These are phyloP conservation scores for Ceratocystis diversiconidia DNA, from an alignment of 2,329 filamentous ascomycete genomes.

Conservation along the genomic window DNA sequence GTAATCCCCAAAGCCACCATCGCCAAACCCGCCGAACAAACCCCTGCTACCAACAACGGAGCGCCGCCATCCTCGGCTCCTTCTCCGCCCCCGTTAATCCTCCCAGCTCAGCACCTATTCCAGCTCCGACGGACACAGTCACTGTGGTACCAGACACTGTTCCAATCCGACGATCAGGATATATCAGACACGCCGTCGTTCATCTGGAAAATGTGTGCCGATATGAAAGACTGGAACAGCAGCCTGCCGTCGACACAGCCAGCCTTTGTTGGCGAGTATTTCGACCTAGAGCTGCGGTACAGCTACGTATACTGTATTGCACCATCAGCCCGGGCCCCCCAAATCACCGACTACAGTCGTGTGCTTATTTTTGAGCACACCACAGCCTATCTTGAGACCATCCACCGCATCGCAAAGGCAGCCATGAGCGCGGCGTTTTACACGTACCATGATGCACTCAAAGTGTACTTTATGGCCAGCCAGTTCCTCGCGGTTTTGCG, in stretches of 20 bases:
- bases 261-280: constrained; percentile 54
- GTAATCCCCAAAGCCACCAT: constrained; percentile 45
- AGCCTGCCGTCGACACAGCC: constrained; percentile 54
- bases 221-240: constrained; percentile 70
- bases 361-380: constrained; percentile 75
- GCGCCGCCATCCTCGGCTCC: constrained; percentile 28
- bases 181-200: constrained; percentile 55
- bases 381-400: constrained; percentile 63
- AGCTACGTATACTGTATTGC: constrained; percentile 83
- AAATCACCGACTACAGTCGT: constrained; percentile 62
- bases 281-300: constrained; percentile 79
- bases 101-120: constrained; percentile 64
- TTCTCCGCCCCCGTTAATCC: constrained; percentile 34
- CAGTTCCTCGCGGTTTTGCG: constrained; percentile 49
- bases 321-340: constrained; percentile 58
- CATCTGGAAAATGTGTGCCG: constrained; percentile 60
- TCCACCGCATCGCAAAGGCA: constrained; percentile 52
- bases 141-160: constrained; percentile 75
- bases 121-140: constrained; percentile 77
- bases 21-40: constrained; percentile 22
- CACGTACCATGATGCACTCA: constrained; percentile 76
- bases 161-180: constrained; percentile 59
- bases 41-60: constrained; percentile 25
- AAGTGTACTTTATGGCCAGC: constrained; percentile 61
- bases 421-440: constrained; percentile 51